phyloP scores from a whole-genome alignment of 148 eudicot species.

The Chenopodium berlandieri region DNA sequence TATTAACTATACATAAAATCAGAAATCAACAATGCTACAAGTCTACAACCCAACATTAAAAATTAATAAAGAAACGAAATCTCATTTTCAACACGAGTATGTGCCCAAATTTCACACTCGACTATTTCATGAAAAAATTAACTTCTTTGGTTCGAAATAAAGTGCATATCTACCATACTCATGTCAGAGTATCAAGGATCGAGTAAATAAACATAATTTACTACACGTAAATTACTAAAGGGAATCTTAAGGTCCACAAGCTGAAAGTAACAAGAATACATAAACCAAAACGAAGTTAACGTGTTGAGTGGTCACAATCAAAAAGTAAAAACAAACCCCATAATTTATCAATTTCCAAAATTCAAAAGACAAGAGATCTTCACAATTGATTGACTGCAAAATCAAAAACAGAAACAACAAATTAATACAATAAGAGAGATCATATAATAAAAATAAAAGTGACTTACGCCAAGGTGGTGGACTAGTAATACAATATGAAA shows the following conservation, averaged over 20 bases:
- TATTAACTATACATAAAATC: too few species aligned
- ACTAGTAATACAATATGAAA: conserved; percentile 84
- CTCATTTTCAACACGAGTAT: too few species aligned
- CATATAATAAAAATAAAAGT: not conserved
- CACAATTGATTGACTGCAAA: conserved; percentile 19
- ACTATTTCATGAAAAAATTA: too few species aligned
- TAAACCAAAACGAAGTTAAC: not conserved
- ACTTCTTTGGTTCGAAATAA: too few species aligned
- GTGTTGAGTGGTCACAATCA: conserved; percentile 21
- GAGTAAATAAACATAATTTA: not conserved
- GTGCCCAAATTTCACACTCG: too few species aligned
- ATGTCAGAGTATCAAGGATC: not conserved
- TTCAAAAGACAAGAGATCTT: conserved; percentile 21
- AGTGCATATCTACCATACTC: not conserved
- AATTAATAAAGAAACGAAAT: too few species aligned
- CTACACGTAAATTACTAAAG: not conserved
- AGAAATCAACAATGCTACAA: too few species aligned
- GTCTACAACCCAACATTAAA: too few species aligned
- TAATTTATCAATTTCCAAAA: not conserved
- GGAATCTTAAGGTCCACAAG: not conserved
- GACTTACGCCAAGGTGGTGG: conserved; percentile 96
- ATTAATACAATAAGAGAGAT: not conserved
- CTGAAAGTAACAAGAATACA: not conserved
- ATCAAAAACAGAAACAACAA: not conserved
- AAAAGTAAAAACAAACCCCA: conserved; percentile 8